Base-by-base conservation (phyloP, 805 yeast genomes). In the Lipomyces mesembrius region DNA sequence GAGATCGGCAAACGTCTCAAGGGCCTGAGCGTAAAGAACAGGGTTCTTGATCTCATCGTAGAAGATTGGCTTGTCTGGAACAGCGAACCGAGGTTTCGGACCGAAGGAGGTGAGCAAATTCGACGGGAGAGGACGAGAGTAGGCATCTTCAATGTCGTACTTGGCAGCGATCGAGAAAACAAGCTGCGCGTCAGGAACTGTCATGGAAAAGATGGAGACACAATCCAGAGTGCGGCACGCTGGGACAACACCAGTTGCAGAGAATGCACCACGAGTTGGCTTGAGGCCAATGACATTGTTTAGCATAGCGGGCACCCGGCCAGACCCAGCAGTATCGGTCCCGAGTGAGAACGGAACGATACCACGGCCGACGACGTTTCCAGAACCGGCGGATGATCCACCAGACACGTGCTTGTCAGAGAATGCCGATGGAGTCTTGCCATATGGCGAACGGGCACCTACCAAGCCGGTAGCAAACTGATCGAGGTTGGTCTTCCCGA, bases 381-480 rank as follows among this genome's bases (percentile, higher is more conserved):
- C 96, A n/a, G 97, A 91, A 12, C 99, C 99, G 0, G 98, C 92
- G 51, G 96, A 89, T 1, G 97, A 92, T 37, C 99, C 99, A 61
- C 99, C 99, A 64, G 92, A 85, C 20, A 94, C 97, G 75, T 92
- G 92, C 59, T 86, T 82, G 60, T 82, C 80, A 72, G 89, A 82
- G 78, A 94, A 92, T 0, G 94, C 88, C 77, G 89, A 88, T 51
- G 92, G 87, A 4, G 97, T 90, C 72, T 87, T 85, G 12, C 99
- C 99, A 76, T 94, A 94, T 0, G 99, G 98, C 6, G 97, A 90
- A 75, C 99, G 85, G 39, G 92, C 88, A 56, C 99, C 99, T 1
- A 94, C 98, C 66, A 94, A 83, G 51, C 99, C 99, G 2, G 99
- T 95, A 12, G 98, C 98, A 79, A 94, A 94, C 78, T 94, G 99